Evolutionary conservation across 345 rosid species (phyloP), one percentile per base, ranked within the genome.

Genomic region (Toxicodendron radicans): DNA sequence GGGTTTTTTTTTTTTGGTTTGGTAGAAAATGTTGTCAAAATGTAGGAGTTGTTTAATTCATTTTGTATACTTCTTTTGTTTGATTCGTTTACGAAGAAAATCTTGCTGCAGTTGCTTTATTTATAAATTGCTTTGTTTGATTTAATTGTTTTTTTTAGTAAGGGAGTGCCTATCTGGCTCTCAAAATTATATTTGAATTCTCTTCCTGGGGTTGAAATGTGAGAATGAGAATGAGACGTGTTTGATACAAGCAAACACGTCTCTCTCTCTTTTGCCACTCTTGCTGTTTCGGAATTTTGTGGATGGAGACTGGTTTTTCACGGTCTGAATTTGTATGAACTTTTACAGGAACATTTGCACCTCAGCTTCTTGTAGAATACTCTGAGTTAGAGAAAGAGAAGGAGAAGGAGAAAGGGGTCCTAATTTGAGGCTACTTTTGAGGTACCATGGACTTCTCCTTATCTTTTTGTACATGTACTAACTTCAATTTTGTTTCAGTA

Each of bases 41-140:
- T 23, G 62, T 14, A 21, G 62, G 33, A 38, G 46, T 63, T 63
- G 27, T 63, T 63, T 38, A 18, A 63, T 63, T 63, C n/a, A 27
- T 17, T 63, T 63, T 63, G 46, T 18, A 10, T 38, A 20, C 24
- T 63, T 63, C 64, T 17, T 59, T 41, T 62, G 27, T 17, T 62
- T 13, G 4, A 49, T 49, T 62, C 2, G 8, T 62, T 62, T n/a
- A n/a, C n/a, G n/a, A n/a, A n/a, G n/a, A n/a, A n/a, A n/a, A n/a
- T n/a, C 5, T 35, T 3, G 30, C 30, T 27, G 30, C 30, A 27
- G 30, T 27, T 27, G 38, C 38, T 4, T 35, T 2, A 35, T 35
- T 17, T 61, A 1, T 59, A 12, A 32, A 46, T 10, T 46, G 3
- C 51, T 46, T 10, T 9, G 11, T 9, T 46, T 46, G 10, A 46